These are phyloP conservation scores for Thelonectria rubi DNA, from an alignment of 2,329 filamentous ascomycete species.

Conservation along the genomic window DNA sequence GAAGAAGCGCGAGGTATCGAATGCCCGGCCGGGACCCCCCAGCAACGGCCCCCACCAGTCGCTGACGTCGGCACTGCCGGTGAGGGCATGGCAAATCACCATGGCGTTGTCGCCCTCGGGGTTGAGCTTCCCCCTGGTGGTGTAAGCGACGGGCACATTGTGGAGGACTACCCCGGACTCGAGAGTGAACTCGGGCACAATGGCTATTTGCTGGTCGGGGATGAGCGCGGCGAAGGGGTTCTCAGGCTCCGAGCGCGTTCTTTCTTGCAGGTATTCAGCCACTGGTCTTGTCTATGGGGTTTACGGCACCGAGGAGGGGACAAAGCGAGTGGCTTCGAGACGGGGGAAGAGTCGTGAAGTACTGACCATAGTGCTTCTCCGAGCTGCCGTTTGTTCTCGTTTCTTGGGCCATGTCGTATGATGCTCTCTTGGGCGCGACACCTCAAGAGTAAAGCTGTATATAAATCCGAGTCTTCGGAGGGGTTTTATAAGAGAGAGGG, in stretches of 20 bases:
- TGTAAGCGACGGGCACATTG: conserved; percentile 79
- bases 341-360: conserved; percentile 3
- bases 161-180: conserved; percentile 87
- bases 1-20: conserved; percentile 85
- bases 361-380: conserved; percentile 46
- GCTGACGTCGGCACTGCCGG: conserved; percentile 83
- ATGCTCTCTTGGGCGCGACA: conserved; percentile 12
- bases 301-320: conserved; percentile 15
- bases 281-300: conserved; percentile 50
- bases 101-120: conserved; percentile 71
- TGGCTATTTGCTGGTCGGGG: conserved; percentile 84
- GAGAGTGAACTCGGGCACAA: conserved; percentile 89
- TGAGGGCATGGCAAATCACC: conserved; percentile 85
- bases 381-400: conserved; percentile 28
- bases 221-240: conserved; percentile 91
- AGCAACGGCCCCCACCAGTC: conserved; percentile 91
- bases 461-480: conserved; percentile 9
- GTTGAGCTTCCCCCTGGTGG: conserved; percentile 69
- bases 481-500: conserved; percentile 7
- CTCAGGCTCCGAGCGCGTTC: conserved; percentile 77
- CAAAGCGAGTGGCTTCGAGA: background rate
- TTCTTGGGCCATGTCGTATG: conserved; percentile 39
- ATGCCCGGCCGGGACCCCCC: conserved; percentile 79
- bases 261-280: conserved; percentile 74
- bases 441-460: conserved; percentile 8